Evolutionary conservation across 371 early-diverging fungal species (phyloP).

Genomic region (Parasitella parasitica): DNA sequence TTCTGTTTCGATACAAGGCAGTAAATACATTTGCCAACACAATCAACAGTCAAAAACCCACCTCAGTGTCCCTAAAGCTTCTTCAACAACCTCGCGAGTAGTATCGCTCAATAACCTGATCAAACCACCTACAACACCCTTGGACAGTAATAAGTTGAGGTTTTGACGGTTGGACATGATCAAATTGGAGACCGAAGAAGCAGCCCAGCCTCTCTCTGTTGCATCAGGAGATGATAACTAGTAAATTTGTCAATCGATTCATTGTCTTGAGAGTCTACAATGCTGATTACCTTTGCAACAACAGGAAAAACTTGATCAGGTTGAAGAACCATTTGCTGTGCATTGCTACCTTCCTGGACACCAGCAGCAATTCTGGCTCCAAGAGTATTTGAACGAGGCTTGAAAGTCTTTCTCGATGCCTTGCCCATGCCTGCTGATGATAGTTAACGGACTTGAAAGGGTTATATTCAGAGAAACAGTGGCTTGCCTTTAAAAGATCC

Average conservation of each 20-base stretch:
- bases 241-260: constrained; percentile 1
- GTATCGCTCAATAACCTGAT: constrained; percentile 73
- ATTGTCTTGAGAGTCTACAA: neutral
- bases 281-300: constrained; percentile 51
- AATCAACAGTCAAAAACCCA: constrained; percentile 2
- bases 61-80: constrained; percentile 77
- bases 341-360: constrained; percentile 24
- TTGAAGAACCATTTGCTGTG: constrained; percentile 22
- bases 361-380: constrained; percentile 24
- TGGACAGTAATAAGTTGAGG: constrained; percentile 72
- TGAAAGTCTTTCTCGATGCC: constrained; percentile 23
- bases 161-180: constrained; percentile 58
- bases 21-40: neutral
- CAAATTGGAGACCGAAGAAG: constrained; percentile 81
- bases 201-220: constrained; percentile 88
- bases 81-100: constrained; percentile 73
- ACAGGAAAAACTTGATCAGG: constrained; percentile 55
- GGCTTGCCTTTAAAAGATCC: too few species aligned
- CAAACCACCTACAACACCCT: constrained; percentile 64
- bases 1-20: constrained; percentile 40
- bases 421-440: constrained; percentile 38
- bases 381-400: constrained; percentile 28
- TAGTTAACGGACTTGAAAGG: neutral
- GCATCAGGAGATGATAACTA: constrained; percentile 65
- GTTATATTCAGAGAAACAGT: neutral